Evolutionary conservation across 73 alveolate species (phyloP).

Genomic region (Paramecium tetraurelia): DNA sequence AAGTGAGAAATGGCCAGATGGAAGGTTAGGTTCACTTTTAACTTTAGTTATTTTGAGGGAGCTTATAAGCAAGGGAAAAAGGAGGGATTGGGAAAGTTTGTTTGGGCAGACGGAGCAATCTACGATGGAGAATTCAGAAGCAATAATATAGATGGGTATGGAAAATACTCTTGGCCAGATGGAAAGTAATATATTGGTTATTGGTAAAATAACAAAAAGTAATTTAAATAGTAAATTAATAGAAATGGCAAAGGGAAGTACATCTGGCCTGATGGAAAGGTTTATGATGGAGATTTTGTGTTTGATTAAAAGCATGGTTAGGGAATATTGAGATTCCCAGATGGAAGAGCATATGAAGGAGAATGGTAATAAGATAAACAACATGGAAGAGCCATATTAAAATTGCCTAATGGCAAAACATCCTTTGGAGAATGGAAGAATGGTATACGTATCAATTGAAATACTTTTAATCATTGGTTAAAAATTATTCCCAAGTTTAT

Average conservation of each 20-base stretch:
- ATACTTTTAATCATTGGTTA: slow-evolving; percentile 26
- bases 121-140: slow-evolving; percentile 77
- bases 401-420: slow-evolving; percentile 36
- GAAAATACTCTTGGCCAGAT: slow-evolving; percentile 62
- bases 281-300: slow-evolving; percentile 68
- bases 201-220: slow-evolving; percentile 67
- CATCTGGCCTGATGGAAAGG: slow-evolving; percentile 73
- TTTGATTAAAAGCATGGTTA: slow-evolving; percentile 71
- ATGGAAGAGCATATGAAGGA: slow-evolving; percentile 79
- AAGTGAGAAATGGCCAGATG: slow-evolving; percentile 72
- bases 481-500: slow-evolving; percentile 19
- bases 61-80: slow-evolving; percentile 75
- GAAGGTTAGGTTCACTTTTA: slow-evolving; percentile 13
- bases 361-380: slow-evolving; percentile 71
- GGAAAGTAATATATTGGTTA: slow-evolving; percentile 55
- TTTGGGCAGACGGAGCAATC: slow-evolving; percentile 80
- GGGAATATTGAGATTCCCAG: slow-evolving; percentile 71
- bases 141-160: slow-evolving; percentile 64
- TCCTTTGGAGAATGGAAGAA: slow-evolving; percentile 62
- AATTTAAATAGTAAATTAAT: slow-evolving; percentile 19
- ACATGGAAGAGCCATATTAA: slow-evolving; percentile 66
- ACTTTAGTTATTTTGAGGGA: slow-evolving; percentile 61
- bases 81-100: slow-evolving; percentile 78
- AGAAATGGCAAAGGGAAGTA: slow-evolving; percentile 72
- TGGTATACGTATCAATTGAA: slow-evolving; percentile 51